These are phyloP conservation scores for Pueraria montana DNA, from an alignment of 306 rosid genomes.

Conservation along the genomic window DNA sequence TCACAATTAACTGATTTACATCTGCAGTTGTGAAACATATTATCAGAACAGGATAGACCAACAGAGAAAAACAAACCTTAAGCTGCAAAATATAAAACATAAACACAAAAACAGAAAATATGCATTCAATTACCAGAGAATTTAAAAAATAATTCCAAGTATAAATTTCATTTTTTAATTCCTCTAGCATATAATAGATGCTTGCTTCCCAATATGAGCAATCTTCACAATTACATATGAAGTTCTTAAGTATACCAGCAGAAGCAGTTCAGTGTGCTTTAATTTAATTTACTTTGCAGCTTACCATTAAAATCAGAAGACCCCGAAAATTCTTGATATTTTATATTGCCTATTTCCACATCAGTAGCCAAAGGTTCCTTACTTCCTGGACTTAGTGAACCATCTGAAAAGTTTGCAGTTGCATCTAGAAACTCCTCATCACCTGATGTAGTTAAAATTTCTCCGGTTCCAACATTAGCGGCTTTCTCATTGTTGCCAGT, in stretches of 20 bases:
- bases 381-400: conserved; percentile 38
- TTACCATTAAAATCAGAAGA: conserved; percentile 54
- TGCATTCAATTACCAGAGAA: background rate
- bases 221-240: background rate
- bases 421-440: conserved; percentile 75
- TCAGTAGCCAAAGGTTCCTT: conserved; percentile 34
- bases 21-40: conserved; percentile 47
- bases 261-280: background rate
- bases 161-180: background rate
- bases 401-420: conserved; percentile 66
- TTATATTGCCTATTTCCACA: conserved; percentile 42
- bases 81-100: background rate
- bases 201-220: background rate
- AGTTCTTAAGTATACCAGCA: background rate
- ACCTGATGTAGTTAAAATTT: conserved; percentile 49
- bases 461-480: conserved; percentile 43
- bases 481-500: conserved; percentile 44
- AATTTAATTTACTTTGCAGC: conserved; percentile 21
- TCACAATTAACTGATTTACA: conserved; percentile 27
- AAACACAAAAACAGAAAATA: background rate
- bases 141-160: background rate
- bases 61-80: conserved; percentile 31
- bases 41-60: background rate
- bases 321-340: conserved; percentile 46
- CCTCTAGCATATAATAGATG: background rate